Conservation (phyloP, 345 rosid genomes). For the Hypericum androsaemum region DNA sequence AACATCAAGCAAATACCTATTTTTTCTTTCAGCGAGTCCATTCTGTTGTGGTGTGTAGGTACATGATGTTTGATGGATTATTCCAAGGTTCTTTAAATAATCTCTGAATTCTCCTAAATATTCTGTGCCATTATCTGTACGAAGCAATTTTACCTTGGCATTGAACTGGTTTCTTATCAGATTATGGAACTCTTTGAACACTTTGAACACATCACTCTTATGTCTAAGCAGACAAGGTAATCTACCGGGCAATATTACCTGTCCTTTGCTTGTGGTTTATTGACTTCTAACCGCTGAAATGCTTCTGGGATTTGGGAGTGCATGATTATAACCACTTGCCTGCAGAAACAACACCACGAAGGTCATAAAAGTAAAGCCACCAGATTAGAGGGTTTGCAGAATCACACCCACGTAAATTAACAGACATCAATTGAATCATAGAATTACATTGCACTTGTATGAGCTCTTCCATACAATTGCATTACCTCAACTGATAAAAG, state of each 20-base stretch:
- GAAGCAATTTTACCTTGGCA: too few relatives aligned
- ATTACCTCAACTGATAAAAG: conserved; percentile 13
- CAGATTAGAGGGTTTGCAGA: background rate
- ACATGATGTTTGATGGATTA: too few relatives aligned
- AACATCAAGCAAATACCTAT: too few relatives aligned
- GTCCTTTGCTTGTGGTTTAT: conserved; percentile 67
- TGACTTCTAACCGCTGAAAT: conserved; percentile 57
- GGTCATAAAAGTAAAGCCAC: background rate
- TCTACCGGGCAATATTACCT: conserved; percentile 32
- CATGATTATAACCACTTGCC: conserved; percentile 81
- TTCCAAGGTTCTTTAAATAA: too few relatives aligned
- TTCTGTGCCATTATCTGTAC: too few relatives aligned
- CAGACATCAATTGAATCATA: background rate
- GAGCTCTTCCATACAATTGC: background rate
- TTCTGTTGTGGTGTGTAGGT: too few relatives aligned
- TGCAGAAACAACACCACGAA: conserved; percentile 15
- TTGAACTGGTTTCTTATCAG: too few relatives aligned
- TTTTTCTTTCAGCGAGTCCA: too few relatives aligned
- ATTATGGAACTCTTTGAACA: too few relatives aligned
- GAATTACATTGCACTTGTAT: background rate
- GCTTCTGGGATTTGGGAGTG: conserved; percentile 85
- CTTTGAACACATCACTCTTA: too few relatives aligned
- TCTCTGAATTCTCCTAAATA: too few relatives aligned
- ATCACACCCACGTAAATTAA: background rate
- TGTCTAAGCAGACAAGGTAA: too few relatives aligned